Conservation (phyloP, 768 basidiomycete species). For the Phaffia australis region DNA sequence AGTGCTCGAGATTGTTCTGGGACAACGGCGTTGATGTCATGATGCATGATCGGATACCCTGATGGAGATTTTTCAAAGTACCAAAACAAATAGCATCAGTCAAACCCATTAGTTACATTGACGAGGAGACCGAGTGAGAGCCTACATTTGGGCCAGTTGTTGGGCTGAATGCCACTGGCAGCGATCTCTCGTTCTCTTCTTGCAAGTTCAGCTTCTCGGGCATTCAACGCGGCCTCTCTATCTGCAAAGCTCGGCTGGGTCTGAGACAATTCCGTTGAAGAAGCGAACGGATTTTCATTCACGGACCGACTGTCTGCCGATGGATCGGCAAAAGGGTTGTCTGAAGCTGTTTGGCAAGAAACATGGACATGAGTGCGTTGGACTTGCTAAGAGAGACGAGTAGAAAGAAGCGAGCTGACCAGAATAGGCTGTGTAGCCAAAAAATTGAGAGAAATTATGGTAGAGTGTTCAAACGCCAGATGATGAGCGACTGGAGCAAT, state of each 20-base stretch:
- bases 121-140: not conserved
- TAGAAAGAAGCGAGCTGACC: no score
- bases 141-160: conserved; percentile 25
- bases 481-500: no score
- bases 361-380: no score
- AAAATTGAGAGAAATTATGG: no score
- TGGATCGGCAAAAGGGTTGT: conserved; percentile 26
- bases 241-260: conserved; percentile 6
- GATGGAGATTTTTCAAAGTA: conserved; percentile 9
- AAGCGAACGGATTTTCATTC: conserved; percentile 2
- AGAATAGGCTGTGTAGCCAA: no score
- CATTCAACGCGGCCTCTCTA: conserved; percentile 20
- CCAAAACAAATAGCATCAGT: not conserved
- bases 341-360: conserved; percentile 1
- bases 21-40: conserved; percentile 71
- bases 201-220: conserved; percentile 18
- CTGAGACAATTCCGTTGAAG: not conserved
- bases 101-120: conserved; percentile 2
- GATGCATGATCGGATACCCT: conserved; percentile 92
- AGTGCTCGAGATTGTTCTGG: conserved; percentile 66
- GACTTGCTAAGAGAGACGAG: no score
- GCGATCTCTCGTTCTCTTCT: conserved; percentile 20
- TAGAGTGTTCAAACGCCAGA: no score
- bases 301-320: conserved; percentile 15
- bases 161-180: conserved; percentile 1